phyloP scores from a whole-genome alignment of 257 asterid species.

The Ocimum tenuiflorum region DNA sequence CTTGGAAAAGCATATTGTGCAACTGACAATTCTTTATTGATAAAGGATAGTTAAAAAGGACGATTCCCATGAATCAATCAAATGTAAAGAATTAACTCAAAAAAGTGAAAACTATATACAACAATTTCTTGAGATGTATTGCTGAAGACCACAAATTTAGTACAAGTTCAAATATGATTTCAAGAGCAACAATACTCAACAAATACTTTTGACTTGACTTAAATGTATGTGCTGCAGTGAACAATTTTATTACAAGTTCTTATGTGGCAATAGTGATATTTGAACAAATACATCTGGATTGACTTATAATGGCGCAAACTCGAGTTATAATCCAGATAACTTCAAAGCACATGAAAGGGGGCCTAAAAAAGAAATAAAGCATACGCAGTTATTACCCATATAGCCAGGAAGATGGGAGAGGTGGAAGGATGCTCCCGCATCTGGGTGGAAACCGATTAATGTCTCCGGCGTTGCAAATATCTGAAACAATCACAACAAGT shows the following conservation, averaged over 20 bases:
- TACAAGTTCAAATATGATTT: neutral
- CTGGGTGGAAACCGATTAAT: slow-evolving; percentile 93
- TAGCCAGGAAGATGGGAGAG: slow-evolving; percentile 90
- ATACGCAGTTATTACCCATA: slow-evolving; percentile 45
- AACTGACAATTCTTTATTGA: neutral
- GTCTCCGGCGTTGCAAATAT: slow-evolving; percentile 93
- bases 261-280: neutral
- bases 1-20: neutral
- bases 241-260: neutral
- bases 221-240: neutral
- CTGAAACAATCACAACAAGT: slow-evolving; percentile 33
- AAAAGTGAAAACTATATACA: neutral
- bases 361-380: neutral
- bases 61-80: neutral
- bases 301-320: slow-evolving; percentile 4
- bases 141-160: neutral
- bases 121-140: neutral
- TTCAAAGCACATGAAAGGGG: neutral
- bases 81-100: neutral
- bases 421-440: slow-evolving; percentile 95
- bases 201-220: slow-evolving; percentile 2
- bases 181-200: neutral
- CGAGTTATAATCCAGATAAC: slow-evolving; percentile 2
- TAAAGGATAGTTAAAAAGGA: neutral
- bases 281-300: neutral